These are phyloP conservation scores for Pittosporum tobira DNA, from an alignment of 129 eudicot species.

Conservation along the genomic window DNA sequence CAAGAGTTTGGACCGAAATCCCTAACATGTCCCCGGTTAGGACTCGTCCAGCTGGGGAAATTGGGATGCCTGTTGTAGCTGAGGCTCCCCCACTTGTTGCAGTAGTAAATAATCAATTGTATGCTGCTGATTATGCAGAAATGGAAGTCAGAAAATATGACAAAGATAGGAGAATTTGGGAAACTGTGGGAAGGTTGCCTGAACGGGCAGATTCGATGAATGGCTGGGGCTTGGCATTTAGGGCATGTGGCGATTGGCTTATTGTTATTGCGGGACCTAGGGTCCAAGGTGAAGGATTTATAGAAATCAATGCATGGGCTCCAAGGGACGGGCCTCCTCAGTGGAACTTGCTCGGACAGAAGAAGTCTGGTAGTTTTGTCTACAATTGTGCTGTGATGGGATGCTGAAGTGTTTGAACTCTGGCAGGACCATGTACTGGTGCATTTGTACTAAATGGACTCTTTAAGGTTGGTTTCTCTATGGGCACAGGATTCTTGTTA, in stretches of 20 bases:
- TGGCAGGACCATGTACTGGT: slow-evolving; percentile 10
- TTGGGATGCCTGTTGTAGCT: slow-evolving; percentile 40
- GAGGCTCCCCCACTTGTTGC: slow-evolving; percentile 91
- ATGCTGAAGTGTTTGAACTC: slow-evolving; percentile 38
- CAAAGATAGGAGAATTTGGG: slow-evolving; percentile 43
- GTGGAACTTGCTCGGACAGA: slow-evolving; percentile 64
- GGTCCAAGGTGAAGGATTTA: slow-evolving; percentile 48
- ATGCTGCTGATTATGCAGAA: slow-evolving; percentile 76
- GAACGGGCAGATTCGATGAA: slow-evolving; percentile 70
- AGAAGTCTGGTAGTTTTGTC: slow-evolving; percentile 68
- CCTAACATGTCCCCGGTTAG: slow-evolving; percentile 71
- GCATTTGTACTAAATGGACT: slow-evolving; percentile 6
- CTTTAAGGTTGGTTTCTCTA: slow-evolving; percentile 24
- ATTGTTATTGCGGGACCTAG: slow-evolving; percentile 78
- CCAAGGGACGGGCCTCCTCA: slow-evolving; percentile 76
- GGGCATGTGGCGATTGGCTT: slow-evolving; percentile 83
- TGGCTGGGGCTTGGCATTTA: slow-evolving; percentile 87
- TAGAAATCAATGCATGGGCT: slow-evolving; percentile 73
- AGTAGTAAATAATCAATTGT: slow-evolving; percentile 71
- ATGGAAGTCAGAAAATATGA: slow-evolving; percentile 74
- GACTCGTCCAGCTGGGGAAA: slow-evolving; percentile 26
- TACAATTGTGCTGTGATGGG: slow-evolving; percentile 98
- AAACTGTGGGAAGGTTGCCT: slow-evolving; percentile 67
- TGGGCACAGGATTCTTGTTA: slow-evolving; percentile 36
- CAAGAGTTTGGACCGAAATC: slow-evolving; percentile 63